A percentile compares a stretch with the other conserved stretches of the same genome.
These are phyloP conservation scores for Suaeda aralocaspica DNA, from an alignment of 148 eudicot species.

Conservation along the genomic window DNA sequence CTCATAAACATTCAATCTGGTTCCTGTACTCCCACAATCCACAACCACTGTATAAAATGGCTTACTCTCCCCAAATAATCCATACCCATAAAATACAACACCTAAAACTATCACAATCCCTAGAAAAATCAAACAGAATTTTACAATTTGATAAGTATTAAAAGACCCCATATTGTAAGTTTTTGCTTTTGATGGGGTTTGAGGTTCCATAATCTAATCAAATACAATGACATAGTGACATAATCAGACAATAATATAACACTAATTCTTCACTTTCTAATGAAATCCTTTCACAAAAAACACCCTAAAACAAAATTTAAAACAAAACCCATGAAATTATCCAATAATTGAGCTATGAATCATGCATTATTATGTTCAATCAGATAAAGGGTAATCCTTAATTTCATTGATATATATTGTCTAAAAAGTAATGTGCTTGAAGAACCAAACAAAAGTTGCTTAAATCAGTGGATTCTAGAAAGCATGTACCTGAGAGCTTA, in stretches of 20 bases:
- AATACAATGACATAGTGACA: background rate
- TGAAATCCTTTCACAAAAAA: background rate
- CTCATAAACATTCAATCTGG: slow-evolving; percentile 68
- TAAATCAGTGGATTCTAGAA: background rate
- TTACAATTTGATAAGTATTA: slow-evolving; percentile 21
- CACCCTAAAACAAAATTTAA: slow-evolving; percentile 4
- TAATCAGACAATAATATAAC: no score
- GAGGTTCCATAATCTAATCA: slow-evolving; percentile 46
- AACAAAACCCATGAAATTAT: slow-evolving; percentile 5
- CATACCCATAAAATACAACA: slow-evolving; percentile 25
- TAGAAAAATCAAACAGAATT: slow-evolving; percentile 26
- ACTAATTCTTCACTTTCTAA: slow-evolving; percentile 11
- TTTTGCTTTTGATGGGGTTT: slow-evolving; percentile 55
- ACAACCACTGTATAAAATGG: slow-evolving; percentile 67
- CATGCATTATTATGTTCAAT: slow-evolving; percentile 2
- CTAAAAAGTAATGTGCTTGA: slow-evolving; percentile 1
- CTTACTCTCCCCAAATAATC: slow-evolving; percentile 19
- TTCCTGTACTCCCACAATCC: slow-evolving; percentile 91
- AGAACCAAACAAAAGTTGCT: background rate
- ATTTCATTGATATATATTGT: slow-evolving; percentile 13
- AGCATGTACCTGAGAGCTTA: background rate
- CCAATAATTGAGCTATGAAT: slow-evolving; percentile 12
- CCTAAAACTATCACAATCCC: slow-evolving; percentile 28
- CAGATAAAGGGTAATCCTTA: slow-evolving; percentile 7
- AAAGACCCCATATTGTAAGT: slow-evolving; percentile 22